Conservation (phyloP, 768 basidiomycete species). For the Tephrocybe sp. region DNA sequence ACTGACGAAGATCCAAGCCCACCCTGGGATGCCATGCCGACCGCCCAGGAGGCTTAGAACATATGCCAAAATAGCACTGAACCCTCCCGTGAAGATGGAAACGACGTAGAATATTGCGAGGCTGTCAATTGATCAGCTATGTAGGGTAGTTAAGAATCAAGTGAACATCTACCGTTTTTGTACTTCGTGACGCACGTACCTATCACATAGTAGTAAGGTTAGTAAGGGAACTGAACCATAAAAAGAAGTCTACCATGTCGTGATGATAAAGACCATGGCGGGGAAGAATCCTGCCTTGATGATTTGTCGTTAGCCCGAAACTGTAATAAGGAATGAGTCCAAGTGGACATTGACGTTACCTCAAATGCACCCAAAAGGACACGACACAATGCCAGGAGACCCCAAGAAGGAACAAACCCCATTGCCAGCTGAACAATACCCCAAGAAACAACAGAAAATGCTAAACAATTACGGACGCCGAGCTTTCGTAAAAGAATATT, state of each 20-base stretch:
- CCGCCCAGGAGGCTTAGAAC: constrained; percentile 40
- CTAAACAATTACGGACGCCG: constrained; percentile 39
- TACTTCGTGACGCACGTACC: constrained; percentile 52
- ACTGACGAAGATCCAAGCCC: constrained; percentile 55
- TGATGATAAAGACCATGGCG: constrained; percentile 45
- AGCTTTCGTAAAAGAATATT: constrained; percentile 41
- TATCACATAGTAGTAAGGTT: constrained; percentile 14
- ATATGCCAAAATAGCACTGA: constrained; percentile 49
- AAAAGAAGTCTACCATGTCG: constrained; percentile 37
- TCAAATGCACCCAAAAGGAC: constrained; percentile 42
- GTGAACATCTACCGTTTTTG: constrained; percentile 41
- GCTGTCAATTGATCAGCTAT: constrained; percentile 20
- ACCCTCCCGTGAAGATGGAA: constrained; percentile 41
- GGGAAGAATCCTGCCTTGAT: constrained; percentile 49
- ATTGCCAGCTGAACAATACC: constrained; percentile 42
- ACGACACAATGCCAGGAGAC: constrained; percentile 36
- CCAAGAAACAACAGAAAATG: constrained; percentile 43
- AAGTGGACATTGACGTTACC: constrained; percentile 20
- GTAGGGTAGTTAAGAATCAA: neutral
- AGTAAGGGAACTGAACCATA: neutral
- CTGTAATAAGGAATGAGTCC: too few relatives aligned
- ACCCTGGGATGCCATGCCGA: constrained; percentile 39
- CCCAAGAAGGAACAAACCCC: constrained; percentile 46
- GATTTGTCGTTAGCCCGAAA: neutral
- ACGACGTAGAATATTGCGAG: constrained; percentile 47